Evolutionary conservation across 2,329 filamentous ascomycete genomes (phyloP).

Genomic region (Beauveria sp.): DNA sequence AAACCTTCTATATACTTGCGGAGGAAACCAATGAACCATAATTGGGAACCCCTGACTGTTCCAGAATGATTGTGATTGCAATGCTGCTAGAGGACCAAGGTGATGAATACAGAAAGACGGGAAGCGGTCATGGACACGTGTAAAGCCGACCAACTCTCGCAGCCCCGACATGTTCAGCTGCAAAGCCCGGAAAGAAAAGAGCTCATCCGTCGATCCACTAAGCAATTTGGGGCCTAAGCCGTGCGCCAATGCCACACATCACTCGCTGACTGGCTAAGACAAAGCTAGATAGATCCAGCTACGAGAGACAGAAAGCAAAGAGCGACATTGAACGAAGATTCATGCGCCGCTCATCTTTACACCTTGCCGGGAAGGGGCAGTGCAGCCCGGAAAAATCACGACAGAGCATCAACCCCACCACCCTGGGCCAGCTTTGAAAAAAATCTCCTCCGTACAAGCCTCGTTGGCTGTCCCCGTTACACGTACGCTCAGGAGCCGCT

Average conservation of each 20-base stretch:
- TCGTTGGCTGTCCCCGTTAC: too few relatives aligned
- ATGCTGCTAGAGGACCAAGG: neutral
- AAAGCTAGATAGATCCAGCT: neutral
- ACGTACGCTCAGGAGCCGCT: too few relatives aligned
- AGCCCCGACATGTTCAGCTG: neutral
- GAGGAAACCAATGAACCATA: slow-evolving; percentile 1
- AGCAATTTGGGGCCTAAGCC: neutral
- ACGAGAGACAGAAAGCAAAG: neutral
- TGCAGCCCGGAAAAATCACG: too few relatives aligned
- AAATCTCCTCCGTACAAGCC: too few relatives aligned
- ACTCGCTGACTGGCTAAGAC: neutral
- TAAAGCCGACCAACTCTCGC: neutral
- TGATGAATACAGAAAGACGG: neutral
- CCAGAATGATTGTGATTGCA: neutral
- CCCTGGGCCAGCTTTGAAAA: too few relatives aligned
- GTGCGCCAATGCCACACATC: neutral
- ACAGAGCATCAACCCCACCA: too few relatives aligned
- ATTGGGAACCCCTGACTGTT: neutral
- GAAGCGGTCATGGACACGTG: neutral
- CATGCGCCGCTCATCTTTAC: too few relatives aligned
- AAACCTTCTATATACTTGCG: neutral
- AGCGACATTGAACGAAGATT: neutral
- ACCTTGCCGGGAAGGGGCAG: too few relatives aligned
- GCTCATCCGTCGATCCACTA: neutral
- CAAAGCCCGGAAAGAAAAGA: neutral